Base-by-base conservation (phyloP, 495 filamentous ascomycete genomes). In the Cercophora sp. region DNA sequence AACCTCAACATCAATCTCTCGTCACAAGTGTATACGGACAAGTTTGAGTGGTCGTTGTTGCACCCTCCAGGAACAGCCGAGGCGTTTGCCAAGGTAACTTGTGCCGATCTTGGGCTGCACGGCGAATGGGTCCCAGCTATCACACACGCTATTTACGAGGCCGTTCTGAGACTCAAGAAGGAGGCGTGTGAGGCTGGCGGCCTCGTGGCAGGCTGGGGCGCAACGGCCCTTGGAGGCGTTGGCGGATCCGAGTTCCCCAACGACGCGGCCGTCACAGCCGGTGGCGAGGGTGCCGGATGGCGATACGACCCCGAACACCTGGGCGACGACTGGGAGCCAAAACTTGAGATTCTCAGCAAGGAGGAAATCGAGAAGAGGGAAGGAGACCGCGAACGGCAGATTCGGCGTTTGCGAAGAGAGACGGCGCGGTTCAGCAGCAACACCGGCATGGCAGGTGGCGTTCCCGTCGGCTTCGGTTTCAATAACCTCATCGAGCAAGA, bases 301-400 rank as follows among this genome's bases (percentile, higher is more conserved):
- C 80, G 93, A 34, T 91, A 93, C 62, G 94, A 97, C 52, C 85
- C 86, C 10, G 94, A 96, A 67, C 84, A 88, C 24, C 74, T 97
- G 3, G 89, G 83, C 22, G 86, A 89, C 51, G 89, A 92, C 54
- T 99, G 94, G 94, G 91, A 96, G 58, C 91, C 92, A 0, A 91
- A 89, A 70, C 79, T 99, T 1, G 93, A 97, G 67, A 80, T 80
- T 0, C 72, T 99, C 10, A 88, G 84, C 2, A 94, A 96, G 62
- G 93, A 97, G 60, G 93, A 99, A 67, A 97, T 99, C 42, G 94
- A 99, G 69, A 94, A 95, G 70, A 81, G 94, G 24, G 93, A 99
- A 68, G 90, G 89, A 46, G 94, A 97, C 63, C 82, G 94, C 20
- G 93, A 97, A 66, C 72, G 93, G 24, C 90, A 97, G 71, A 86